phyloP scores from a whole-genome alignment of 495 filamentous ascomycete genomes.

The Xylaria grammica region DNA sequence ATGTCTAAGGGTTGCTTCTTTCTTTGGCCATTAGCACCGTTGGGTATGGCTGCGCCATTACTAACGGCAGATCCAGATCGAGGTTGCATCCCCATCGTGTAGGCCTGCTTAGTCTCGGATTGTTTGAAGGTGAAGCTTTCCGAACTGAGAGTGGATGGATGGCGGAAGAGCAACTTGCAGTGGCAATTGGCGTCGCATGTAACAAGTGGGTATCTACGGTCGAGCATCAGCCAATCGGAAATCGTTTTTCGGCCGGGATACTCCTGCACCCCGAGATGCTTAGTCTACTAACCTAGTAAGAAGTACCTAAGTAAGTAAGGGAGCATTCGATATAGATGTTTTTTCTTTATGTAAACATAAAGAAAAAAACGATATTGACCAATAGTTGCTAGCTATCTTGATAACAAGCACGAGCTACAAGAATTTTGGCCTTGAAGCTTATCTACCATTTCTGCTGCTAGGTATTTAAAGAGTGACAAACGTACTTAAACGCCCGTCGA shows the following conservation, averaged over 20 bases:
- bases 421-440: too few relatives aligned
- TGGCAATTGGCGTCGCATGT: conserved; percentile 5
- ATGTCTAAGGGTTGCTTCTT: conserved; percentile 51
- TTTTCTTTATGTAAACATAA: too few relatives aligned
- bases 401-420: too few relatives aligned
- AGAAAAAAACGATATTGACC: too few relatives aligned
- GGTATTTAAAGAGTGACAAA: too few relatives aligned
- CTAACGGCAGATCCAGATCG: conserved; percentile 30
- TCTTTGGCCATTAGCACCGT: conserved; percentile 24
- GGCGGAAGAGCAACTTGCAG: conserved; percentile 1
- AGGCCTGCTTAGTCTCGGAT: not conserved
- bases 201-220: not conserved
- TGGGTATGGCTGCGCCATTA: conserved; percentile 19
- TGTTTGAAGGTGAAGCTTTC: not conserved
- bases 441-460: too few relatives aligned
- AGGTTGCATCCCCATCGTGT: conserved; percentile 35
- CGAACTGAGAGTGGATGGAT: not conserved
- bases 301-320: too few relatives aligned
- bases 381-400: too few relatives aligned
- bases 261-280: too few relatives aligned
- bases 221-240: not conserved
- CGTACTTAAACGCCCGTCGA: too few relatives aligned
- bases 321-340: not conserved
- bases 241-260: too few relatives aligned
- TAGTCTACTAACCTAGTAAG: too few relatives aligned